phyloP scores from a whole-genome alignment of 768 basidiomycete genomes.

The Agrocybe chaxingu region DNA sequence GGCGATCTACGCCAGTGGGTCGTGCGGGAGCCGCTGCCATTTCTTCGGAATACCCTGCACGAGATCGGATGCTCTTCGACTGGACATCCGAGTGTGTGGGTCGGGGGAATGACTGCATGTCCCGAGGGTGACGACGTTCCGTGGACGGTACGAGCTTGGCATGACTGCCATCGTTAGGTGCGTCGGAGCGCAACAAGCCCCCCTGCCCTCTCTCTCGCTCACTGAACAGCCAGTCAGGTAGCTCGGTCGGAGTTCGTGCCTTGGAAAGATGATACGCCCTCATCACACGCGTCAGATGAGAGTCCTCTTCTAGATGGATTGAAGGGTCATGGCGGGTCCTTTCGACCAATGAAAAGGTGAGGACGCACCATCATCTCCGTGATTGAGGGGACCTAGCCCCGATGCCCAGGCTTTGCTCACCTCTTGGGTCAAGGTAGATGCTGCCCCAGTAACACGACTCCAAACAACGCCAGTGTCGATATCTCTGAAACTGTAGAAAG shows the following conservation, averaged over 20 bases:
- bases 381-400: conserved; percentile 35
- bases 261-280: conserved; percentile 66
- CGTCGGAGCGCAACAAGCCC: conserved; percentile 11
- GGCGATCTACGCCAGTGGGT: conserved; percentile 28
- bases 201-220: conserved; percentile 41
- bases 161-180: conserved; percentile 11
- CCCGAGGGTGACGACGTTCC: conserved; percentile 9
- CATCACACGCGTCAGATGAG: conserved; percentile 60
- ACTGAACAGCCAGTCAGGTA: conserved; percentile 66
- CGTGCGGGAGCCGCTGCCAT: neutral
- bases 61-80: neutral
- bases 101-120: neutral
- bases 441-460: conserved; percentile 53
- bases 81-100: conserved; percentile 1
- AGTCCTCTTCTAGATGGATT: conserved; percentile 48
- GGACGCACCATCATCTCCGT: conserved; percentile 36
- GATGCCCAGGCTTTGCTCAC: conserved; percentile 56
- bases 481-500: neutral
- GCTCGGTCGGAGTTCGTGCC: conserved; percentile 51
- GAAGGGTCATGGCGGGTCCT: no score
- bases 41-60: neutral
- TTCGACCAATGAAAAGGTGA: conserved; percentile 23
- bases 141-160: neutral
- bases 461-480: conserved; percentile 28
- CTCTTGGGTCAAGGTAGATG: conserved; percentile 50